Conservation (phyloP, 2,329 filamentous ascomycete species). For the Chalara sp. region DNA sequence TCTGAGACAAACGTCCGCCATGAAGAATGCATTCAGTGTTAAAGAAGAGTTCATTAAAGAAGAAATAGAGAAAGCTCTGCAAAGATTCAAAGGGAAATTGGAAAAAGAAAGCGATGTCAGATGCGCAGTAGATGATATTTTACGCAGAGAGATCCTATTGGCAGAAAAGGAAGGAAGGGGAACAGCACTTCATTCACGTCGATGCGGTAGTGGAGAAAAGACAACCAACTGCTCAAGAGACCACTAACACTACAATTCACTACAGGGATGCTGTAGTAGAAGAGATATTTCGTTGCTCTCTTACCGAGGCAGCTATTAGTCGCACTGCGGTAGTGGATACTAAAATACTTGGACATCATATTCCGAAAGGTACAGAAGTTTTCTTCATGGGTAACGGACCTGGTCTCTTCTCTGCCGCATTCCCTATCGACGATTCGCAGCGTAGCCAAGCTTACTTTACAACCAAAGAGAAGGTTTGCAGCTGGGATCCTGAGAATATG, state of each 20-base stretch:
- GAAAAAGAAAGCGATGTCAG: constrained; percentile 1
- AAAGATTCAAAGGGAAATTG: not conserved
- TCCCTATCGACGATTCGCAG: constrained; percentile 21
- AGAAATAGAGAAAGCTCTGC: constrained; percentile 1
- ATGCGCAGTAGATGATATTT: constrained; percentile 8
- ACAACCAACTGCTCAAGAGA: constrained; percentile 10
- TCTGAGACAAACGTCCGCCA: not conserved
- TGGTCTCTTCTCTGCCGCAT: constrained; percentile 13
- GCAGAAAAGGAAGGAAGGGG: constrained; percentile 5
- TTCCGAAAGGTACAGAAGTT: constrained; percentile 32
- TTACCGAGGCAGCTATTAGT: constrained; percentile 25
- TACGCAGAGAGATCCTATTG: constrained; percentile 4
- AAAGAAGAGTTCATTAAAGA: constrained; percentile 6
- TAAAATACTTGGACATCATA: constrained; percentile 26
- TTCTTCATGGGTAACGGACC: constrained; percentile 20
- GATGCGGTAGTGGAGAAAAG: constrained; percentile 2
- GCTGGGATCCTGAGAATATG: constrained; percentile 23
- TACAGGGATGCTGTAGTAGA: constrained; percentile 17
- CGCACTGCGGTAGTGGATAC: constrained; percentile 27
- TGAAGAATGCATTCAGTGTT: not conserved
- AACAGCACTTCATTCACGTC: constrained; percentile 1
- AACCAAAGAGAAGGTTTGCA: constrained; percentile 14
- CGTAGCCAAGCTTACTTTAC: not conserved
- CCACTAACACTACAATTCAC: constrained; percentile 7
- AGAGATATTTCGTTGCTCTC: constrained; percentile 28